A percentile compares a stretch with the other conserved stretches of the same genome.
Evolutionary conservation across 208 protist genomes (phyloP).

Genomic region (Herpetomonas muscarum): DNA sequence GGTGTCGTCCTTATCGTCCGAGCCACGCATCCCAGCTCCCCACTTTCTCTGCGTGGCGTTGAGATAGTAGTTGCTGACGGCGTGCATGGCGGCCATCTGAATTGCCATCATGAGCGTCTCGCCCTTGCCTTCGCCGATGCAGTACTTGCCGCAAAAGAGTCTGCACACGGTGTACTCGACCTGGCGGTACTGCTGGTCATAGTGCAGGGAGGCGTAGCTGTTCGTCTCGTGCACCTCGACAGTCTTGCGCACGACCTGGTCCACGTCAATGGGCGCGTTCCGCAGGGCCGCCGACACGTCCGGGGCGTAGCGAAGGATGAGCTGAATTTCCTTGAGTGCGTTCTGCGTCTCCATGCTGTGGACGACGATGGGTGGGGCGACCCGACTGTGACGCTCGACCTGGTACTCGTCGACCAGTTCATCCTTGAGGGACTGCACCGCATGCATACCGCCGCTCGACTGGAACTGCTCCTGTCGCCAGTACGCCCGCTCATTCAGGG

Average conservation of each 20-base stretch:
- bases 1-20: no score
- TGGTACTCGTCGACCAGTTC: conserved; percentile 55
- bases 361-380: conserved; percentile 65
- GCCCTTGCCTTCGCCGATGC: conserved; percentile 84
- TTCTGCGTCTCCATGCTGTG: conserved; percentile 57
- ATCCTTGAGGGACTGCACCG: conserved; percentile 57
- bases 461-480: conserved; percentile 64
- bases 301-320: conserved; percentile 81
- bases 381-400: conserved; percentile 30
- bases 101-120: conserved; percentile 81
- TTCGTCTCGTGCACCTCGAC: conserved; percentile 89
- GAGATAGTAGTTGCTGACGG: conserved; percentile 80
- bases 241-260: conserved; percentile 66
- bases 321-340: conserved; percentile 81
- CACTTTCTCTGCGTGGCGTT: no score
- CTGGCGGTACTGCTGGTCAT: conserved; percentile 72
- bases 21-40: no score
- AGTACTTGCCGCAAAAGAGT: conserved; percentile 58
- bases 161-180: conserved; percentile 83
- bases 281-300: conserved; percentile 43
- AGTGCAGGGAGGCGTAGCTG: conserved; percentile 61
- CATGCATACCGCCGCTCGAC: conserved; percentile 75
- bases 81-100: conserved; percentile 72
- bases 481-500: conserved; percentile 60
- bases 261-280: conserved; percentile 68